Conservation (phyloP, 2,329 filamentous ascomycete genomes). For the Trichoderma sp. region DNA sequence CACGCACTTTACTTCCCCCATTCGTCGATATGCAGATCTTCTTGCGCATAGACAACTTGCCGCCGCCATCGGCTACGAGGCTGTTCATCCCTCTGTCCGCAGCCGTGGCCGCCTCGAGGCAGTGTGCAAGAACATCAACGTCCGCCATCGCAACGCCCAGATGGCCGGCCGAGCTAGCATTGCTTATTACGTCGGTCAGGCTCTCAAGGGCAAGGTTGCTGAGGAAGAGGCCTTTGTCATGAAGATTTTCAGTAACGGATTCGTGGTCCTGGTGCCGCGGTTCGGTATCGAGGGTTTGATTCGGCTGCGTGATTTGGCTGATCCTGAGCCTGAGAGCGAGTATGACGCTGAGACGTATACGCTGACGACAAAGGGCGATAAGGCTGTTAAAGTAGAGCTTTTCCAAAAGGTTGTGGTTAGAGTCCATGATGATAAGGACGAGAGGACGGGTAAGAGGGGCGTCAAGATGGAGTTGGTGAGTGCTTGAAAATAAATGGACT, state of each 20-base stretch:
- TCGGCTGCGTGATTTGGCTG: conserved; percentile 76
- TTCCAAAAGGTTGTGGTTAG: conserved; percentile 90
- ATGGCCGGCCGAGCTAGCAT: conserved; percentile 91
- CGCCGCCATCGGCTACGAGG: conserved; percentile 90
- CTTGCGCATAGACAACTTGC: conserved; percentile 92
- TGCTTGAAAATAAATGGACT: conserved; percentile 10
- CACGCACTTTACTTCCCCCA: conserved; percentile 97
- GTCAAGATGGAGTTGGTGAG: conserved; percentile 70
- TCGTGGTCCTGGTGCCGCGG: conserved; percentile 91
- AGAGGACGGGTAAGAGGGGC: conserved; percentile 92
- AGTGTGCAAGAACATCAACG: conserved; percentile 98
- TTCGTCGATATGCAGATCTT: conserved; percentile 95
- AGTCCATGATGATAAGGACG: conserved; percentile 90
- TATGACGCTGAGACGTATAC: conserved; percentile 87
- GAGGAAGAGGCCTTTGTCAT: conserved; percentile 95
- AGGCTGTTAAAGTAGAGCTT: conserved; percentile 66
- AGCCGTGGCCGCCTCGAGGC: conserved; percentile 83
- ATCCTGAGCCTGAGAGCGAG: conserved; percentile 72
- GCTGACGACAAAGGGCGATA: conserved; percentile 59
- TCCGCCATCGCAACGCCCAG: conserved; percentile 94
- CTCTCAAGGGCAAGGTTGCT: conserved; percentile 71
- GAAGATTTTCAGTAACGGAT: conserved; percentile 95
- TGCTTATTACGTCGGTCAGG: conserved; percentile 97
- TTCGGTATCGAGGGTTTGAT: conserved; percentile 96
- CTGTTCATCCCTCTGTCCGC: conserved; percentile 76